Base-by-base conservation (phyloP, 2,329 filamentous ascomycete species). In the Talaromyces funiculosus region DNA sequence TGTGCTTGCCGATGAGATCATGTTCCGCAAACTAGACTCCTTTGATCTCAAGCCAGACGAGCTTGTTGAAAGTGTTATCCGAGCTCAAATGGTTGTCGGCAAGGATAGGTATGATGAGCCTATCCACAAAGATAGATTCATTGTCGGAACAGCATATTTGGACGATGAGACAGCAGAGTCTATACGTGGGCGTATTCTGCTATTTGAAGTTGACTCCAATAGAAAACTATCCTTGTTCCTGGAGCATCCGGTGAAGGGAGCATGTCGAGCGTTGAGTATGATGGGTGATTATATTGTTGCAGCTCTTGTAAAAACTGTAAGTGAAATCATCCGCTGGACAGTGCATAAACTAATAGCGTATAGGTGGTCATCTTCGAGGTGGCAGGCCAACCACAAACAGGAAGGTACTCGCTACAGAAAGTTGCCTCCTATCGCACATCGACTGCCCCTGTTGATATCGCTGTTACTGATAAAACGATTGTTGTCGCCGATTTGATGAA, bases 401-500 rank as follows among this genome's bases (percentile, higher is more conserved):
- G 71, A 43, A 64, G 70, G 51, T 70, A 81, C 57, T 80, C 80
- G 47, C 80, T 97, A 9, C 80, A 82, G 54, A 93, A 90, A 71
- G 71, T 89, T 16, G 89, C 90, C 1, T 85, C 86, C 2, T 96
- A 92, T 73, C 85, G 92, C 12, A 89, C 90, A 1, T 86, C 91
- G 2, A 95, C 92, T 0, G 90, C 90, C 33, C 92, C 94, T 0
- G 85, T 96, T 16, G 90, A 93, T 66, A 73, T 97, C 6, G 86
- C 87, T 9, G 83, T 97, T 14, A 84, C 85, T 1, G 89, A 84
- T 0, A 86, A 88, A 66, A 81, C 84, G 24, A 92, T 99, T 64
- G 90, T 90, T 0, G 86, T 97, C 9, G 90, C 88, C 0, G 94
- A 99, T 70, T 78, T 99, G 49, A 97, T 96, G 90, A 97, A 97